Evolutionary conservation across 805 yeast genomes (phyloP).

Genomic region (Myxozyma neglecta): DNA sequence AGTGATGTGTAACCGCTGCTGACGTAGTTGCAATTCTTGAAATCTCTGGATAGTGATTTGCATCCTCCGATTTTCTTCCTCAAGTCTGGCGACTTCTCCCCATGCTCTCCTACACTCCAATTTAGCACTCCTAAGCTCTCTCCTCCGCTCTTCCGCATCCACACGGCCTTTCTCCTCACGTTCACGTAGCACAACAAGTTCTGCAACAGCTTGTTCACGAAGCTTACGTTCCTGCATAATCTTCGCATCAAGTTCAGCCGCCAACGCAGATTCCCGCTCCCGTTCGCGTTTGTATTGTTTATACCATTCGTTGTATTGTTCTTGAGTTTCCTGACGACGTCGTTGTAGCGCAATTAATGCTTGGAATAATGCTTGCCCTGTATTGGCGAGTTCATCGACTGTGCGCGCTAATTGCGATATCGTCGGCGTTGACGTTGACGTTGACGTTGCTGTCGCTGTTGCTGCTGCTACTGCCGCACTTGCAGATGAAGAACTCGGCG

Average conservation of each 20-base stretch:
- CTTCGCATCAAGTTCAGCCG: slow-evolving; percentile 20
- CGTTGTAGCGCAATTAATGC: slow-evolving; percentile 22
- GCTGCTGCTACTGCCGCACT: not conserved
- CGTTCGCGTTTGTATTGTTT: slow-evolving; percentile 16
- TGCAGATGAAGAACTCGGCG: not conserved
- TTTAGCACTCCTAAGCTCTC: slow-evolving; percentile 22
- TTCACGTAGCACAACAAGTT: slow-evolving; percentile 1
- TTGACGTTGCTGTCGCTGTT: slow-evolving; percentile 17
- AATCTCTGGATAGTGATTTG: not conserved
- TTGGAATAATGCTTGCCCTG: slow-evolving; percentile 22
- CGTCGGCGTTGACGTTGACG: slow-evolving; percentile 26
- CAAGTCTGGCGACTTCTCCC: slow-evolving; percentile 26
- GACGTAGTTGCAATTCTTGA: not conserved
- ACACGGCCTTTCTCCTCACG: slow-evolving; percentile 3
- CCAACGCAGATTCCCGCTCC: slow-evolving; percentile 13
- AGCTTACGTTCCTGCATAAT: slow-evolving; percentile 7
- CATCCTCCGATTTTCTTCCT: slow-evolving; percentile 10
- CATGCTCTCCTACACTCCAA: slow-evolving; percentile 30
- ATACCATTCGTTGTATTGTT: slow-evolving; percentile 22
- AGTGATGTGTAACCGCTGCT: not conserved
- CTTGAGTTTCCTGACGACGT: slow-evolving; percentile 25
- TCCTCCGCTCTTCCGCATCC: slow-evolving; percentile 19
- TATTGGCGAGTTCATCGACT: slow-evolving; percentile 13
- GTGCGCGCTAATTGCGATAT: slow-evolving; percentile 15
- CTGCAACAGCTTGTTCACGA: slow-evolving; percentile 3